Base-by-base conservation (phyloP, 106 monocot genomes). In the Dendrobium huoshanense region DNA sequence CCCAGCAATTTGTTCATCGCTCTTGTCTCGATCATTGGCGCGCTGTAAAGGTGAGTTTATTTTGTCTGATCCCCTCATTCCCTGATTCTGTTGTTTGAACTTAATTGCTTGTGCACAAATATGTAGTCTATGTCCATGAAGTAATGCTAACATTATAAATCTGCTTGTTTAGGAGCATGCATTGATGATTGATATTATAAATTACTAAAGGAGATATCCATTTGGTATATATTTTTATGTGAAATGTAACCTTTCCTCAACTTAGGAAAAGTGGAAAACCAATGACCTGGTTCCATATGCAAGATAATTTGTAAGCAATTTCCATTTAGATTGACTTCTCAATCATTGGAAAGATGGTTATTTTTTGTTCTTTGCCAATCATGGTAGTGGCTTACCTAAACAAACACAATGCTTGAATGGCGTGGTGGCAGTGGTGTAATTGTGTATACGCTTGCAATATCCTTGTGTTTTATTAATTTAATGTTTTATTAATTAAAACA, bases 11-110 rank as follows among this genome's bases (percentile, higher is more conserved):
- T 91, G 98, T 99, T 81, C 98, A 99, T 70, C 95, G 98, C 5
- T 95, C 90, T 43, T 99, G 98, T 88, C 95, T 99, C 76, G 98
- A 95, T 79, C 95, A 99, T 82, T 99, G 98, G 98, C 93, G 98
- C 64, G 86, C 95, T 61, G 91, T 99, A 42, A 95, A 99, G 92
- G 98, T 80, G 85, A 82, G 37, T 37, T 25, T 73, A n/a, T 77
- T 29, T 20, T 78, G 25, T 15, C 42, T 75, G 13, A 17, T 75
- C n/a, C 9, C 15, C 10, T 55, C 31, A 9, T 13, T 10, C 58
- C 25, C 51, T 59, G 3, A 27, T 55, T 40, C 9, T 33, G 33
- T 29, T 43, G n/a, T 51, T 42, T 24, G 76, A 76, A 25, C 11
- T 15, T 49, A 74, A 43, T 49, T 25, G 2, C 2, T 76, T 76